Evolutionary conservation across 2,329 filamentous ascomycete genomes (phyloP).

Genomic region (Phoma sp.): DNA sequence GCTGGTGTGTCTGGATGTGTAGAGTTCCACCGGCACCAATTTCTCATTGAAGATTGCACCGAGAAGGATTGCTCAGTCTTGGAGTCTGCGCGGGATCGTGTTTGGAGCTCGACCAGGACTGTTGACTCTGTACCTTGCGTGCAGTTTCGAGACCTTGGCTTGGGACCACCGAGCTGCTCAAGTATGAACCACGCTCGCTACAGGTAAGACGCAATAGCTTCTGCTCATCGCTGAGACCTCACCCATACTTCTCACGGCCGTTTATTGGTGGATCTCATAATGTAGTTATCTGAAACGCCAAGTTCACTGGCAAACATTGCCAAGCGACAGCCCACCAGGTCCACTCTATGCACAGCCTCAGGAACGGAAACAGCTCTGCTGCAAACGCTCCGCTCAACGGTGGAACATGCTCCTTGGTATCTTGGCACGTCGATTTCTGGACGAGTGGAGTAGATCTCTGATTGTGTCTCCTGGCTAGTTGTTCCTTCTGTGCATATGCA

Average conservation of each 20-base stretch:
- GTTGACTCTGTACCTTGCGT: background rate
- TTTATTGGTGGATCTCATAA: slow-evolving; percentile 1
- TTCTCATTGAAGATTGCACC: slow-evolving; percentile 1
- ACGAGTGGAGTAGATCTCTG: background rate
- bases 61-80: background rate
- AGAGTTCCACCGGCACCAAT: background rate
- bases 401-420: background rate
- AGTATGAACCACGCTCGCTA: background rate
- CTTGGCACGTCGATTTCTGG: slow-evolving; percentile 8
- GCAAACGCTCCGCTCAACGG: slow-evolving; percentile 7
- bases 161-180: background rate
- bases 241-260: background rate
- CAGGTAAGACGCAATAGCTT: background rate
- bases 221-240: background rate
- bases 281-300: slow-evolving; percentile 10
- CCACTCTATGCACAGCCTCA: slow-evolving; percentile 25
- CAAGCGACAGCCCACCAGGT: slow-evolving; percentile 42
- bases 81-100: background rate
- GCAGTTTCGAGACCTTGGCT: background rate
- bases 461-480: background rate
- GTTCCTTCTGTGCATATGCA: slow-evolving; percentile 1
- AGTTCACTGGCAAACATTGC: slow-evolving; percentile 6
- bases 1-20: background rate
- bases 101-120: background rate
- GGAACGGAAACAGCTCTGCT: background rate